These are phyloP conservation scores for Tilletia caries DNA, from an alignment of 1,284 basidiomycete genomes.

Conservation along the genomic window DNA sequence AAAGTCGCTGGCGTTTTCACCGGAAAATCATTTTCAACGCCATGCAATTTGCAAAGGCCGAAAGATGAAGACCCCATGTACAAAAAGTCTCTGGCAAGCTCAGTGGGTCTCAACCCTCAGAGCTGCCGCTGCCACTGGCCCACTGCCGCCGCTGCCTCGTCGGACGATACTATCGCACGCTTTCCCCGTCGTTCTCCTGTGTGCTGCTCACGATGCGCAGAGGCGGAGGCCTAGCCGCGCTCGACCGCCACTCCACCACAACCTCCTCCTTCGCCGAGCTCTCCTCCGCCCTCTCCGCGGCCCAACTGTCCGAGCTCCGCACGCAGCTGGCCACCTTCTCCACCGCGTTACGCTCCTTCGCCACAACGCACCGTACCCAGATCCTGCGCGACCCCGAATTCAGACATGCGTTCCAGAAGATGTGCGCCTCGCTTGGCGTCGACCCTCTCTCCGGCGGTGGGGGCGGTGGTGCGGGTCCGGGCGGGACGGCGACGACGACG, in stretches of 20 bases:
- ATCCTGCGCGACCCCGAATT: slow-evolving; percentile 82
- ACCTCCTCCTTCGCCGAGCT: slow-evolving; percentile 68
- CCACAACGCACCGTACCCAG: slow-evolving; percentile 74
- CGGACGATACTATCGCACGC: too few species aligned
- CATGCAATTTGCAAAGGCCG: too few species aligned
- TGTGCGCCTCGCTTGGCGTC: slow-evolving; percentile 91
- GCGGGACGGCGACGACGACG: too few species aligned
- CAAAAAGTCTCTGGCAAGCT: too few species aligned
- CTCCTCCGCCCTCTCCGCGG: slow-evolving; percentile 71
- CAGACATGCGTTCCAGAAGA: slow-evolving; percentile 86
- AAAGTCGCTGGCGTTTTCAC: too few species aligned
- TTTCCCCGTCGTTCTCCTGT: too few species aligned
- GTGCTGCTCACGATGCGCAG: too few species aligned
- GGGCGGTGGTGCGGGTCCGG: slow-evolving; percentile 21
- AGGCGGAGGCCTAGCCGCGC: slow-evolving; percentile 58
- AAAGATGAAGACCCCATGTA: too few species aligned
- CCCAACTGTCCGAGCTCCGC: slow-evolving; percentile 74
- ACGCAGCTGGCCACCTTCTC: slow-evolving; percentile 80
- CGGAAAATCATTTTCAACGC: too few species aligned
- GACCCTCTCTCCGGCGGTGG: slow-evolving; percentile 67
- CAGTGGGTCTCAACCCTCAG: too few species aligned
- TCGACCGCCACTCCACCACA: slow-evolving; percentile 56
- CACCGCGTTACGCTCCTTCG: slow-evolving; percentile 73
- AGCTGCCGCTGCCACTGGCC: too few species aligned
- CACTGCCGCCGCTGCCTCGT: too few species aligned